A percentile compares a stretch with the other conserved stretches of the same genome.
Evolutionary conservation across 768 basidiomycete species (phyloP).

Genomic region (Trametes cingulata): DNA sequence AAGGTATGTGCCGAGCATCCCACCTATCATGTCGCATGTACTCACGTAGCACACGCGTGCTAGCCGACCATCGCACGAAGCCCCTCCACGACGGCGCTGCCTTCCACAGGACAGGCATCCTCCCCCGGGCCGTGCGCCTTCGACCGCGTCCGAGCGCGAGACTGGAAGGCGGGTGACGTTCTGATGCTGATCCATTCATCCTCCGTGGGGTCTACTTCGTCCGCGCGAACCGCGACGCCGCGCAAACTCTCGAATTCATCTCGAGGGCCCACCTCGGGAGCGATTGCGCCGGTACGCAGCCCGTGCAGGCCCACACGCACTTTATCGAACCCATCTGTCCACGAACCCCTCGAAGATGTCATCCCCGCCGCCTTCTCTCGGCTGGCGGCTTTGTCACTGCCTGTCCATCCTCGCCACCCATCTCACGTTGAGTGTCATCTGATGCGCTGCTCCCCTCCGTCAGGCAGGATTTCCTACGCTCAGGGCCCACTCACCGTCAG

Average conservation of each 20-base stretch:
- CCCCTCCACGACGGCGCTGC: constrained; percentile 4
- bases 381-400: constrained; percentile 9
- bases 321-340: constrained; percentile 19
- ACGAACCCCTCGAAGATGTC: constrained; percentile 15
- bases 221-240: constrained; percentile 7
- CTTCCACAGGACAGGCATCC: constrained; percentile 2
- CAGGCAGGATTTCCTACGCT: constrained; percentile 15
- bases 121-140: constrained; percentile 13
- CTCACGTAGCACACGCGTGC: constrained; percentile 8
- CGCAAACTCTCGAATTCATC: constrained; percentile 2
- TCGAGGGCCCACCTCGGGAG: background rate
- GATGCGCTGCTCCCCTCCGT: constrained; percentile 16
- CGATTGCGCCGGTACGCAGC: constrained; percentile 3
- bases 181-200: constrained; percentile 5
- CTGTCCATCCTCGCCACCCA: background rate
- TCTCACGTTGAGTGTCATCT: constrained; percentile 21
- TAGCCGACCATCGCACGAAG: constrained; percentile 22
- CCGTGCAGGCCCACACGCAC: constrained; percentile 5
- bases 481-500: constrained; percentile 8
- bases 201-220: constrained; percentile 11
- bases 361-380: constrained; percentile 17
- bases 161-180: constrained; percentile 8
- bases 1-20: constrained; percentile 11
- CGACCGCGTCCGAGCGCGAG: background rate
- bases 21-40: constrained; percentile 6